Percentiles rank a stretch among this genome's conserved stretches.
Evolutionary conservation across 2,329 filamentous ascomycete species (phyloP).

Genomic region (Aspergillus luchuensis): DNA sequence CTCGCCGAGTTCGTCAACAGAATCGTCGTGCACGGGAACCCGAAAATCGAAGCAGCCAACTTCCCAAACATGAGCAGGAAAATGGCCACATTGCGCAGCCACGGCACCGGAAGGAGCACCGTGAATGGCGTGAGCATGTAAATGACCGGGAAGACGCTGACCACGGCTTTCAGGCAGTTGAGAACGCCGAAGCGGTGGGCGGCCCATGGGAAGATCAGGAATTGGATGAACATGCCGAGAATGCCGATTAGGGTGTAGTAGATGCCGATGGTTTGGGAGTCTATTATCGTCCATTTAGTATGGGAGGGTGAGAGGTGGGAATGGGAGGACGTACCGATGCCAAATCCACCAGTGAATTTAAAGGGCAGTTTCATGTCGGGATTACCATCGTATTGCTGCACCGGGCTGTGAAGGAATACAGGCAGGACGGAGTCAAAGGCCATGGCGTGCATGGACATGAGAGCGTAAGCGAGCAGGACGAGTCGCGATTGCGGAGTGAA

Average conservation of each 20-base stretch:
- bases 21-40: conserved; percentile 87
- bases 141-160: conserved; percentile 68
- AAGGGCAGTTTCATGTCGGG: conserved; percentile 68
- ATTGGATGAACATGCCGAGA: conserved; percentile 78
- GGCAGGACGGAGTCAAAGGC: conserved; percentile 86
- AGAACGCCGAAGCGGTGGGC: conserved; percentile 74
- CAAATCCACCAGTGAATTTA: conserved; percentile 81
- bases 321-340: conserved; percentile 48
- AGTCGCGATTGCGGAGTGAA: conserved; percentile 73
- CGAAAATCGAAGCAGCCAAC: conserved; percentile 74
- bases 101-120: conserved; percentile 57
- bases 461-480: conserved; percentile 75
- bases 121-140: conserved; percentile 84
- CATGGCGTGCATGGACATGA: conserved; percentile 79
- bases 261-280: conserved; percentile 74
- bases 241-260: conserved; percentile 84
- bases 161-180: conserved; percentile 69
- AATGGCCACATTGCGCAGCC: conserved; percentile 61
- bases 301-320: not conserved
- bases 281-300: conserved; percentile 34
- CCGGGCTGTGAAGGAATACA: conserved; percentile 81
- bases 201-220: conserved; percentile 77
- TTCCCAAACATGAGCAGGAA: conserved; percentile 72
- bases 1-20: conserved; percentile 83
- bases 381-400: conserved; percentile 55